Evolutionary conservation across 169 alveolate genomes (phyloP).

Genomic region (Plasmodium blacklocki): DNA sequence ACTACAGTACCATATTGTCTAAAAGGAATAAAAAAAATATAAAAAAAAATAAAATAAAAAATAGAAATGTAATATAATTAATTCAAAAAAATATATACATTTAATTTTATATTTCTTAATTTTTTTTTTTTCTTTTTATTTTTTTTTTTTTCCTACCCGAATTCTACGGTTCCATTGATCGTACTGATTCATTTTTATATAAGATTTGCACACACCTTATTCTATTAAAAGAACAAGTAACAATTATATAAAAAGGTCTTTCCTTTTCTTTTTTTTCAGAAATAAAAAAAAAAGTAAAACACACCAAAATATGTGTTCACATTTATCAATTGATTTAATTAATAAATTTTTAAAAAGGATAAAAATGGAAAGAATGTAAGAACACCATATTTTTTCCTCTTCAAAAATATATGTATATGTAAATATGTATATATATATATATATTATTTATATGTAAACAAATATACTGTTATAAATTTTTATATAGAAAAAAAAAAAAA

Average conservation of each 20-base stretch:
- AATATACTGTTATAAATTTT: too few species aligned
- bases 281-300: slow-evolving; percentile 1
- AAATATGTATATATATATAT: too few species aligned
- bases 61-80: too few species aligned
- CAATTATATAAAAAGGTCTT: not conserved
- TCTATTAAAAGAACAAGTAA: slow-evolving; percentile 4
- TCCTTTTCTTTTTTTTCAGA: not conserved
- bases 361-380: slow-evolving; percentile 2
- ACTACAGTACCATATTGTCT: slow-evolving; percentile 91
- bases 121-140: not conserved
- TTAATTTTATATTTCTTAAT: not conserved
- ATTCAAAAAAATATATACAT: not conserved
- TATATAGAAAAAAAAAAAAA: not conserved
- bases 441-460: too few species aligned
- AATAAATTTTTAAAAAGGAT: not conserved
- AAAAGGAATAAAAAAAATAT: slow-evolving; percentile 1
- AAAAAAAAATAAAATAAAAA: too few species aligned
- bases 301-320: slow-evolving; percentile 11
- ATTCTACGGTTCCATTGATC: slow-evolving; percentile 71
- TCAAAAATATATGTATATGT: too few species aligned
- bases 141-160: slow-evolving; percentile 23
- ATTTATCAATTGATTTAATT: not conserved
- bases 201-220: not conserved
- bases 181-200: slow-evolving; percentile 53
- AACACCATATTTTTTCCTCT: not conserved